Percentiles rank a stretch among this genome's conserved stretches.
These are phyloP conservation scores for Taiwanofungus camphoratus DNA, from an alignment of 1,284 basidiomycete genomes.

Conservation along the genomic window DNA sequence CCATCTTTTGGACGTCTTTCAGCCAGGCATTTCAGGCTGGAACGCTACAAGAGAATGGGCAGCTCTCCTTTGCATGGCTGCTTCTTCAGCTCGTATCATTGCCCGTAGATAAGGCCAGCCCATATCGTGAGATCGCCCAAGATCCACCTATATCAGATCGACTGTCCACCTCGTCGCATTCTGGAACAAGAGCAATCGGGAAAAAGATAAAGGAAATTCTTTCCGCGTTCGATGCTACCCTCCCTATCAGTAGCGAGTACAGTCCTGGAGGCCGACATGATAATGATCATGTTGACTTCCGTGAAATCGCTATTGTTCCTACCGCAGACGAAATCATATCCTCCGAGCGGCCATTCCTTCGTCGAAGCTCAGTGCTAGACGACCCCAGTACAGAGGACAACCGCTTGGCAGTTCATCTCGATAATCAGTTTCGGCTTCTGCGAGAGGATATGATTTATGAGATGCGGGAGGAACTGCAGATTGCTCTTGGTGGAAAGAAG, in stretches of 20 bases:
- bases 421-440: constrained; percentile 59
- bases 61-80: constrained; percentile 43
- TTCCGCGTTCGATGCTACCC: constrained; percentile 22
- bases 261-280: constrained; percentile 59
- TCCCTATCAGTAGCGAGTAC: constrained; percentile 18
- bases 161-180: constrained; percentile 32
- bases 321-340: constrained; percentile 50
- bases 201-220: constrained; percentile 40
- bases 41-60: constrained; percentile 31
- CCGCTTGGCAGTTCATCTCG: constrained; percentile 44
- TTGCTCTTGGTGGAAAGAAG: constrained; percentile 39
- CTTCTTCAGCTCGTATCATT: constrained; percentile 42
- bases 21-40: constrained; percentile 33
- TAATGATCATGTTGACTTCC: constrained; percentile 56
- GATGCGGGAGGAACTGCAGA: constrained; percentile 52
- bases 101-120: constrained; percentile 28
- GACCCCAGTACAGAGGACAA: constrained; percentile 31
- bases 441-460: constrained; percentile 64
- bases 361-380: constrained; percentile 36
- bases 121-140: constrained; percentile 36
- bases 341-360: constrained; percentile 40
- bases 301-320: constrained; percentile 51
- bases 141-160: constrained; percentile 27
- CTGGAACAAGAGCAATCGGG: constrained; percentile 30
- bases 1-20: constrained; percentile 48